Evolutionary conservation across 2,329 filamentous ascomycete genomes (phyloP), one percentile per base, ranked within the genome.

Genomic region (Neofusicoccum kwambonambiense): DNA sequence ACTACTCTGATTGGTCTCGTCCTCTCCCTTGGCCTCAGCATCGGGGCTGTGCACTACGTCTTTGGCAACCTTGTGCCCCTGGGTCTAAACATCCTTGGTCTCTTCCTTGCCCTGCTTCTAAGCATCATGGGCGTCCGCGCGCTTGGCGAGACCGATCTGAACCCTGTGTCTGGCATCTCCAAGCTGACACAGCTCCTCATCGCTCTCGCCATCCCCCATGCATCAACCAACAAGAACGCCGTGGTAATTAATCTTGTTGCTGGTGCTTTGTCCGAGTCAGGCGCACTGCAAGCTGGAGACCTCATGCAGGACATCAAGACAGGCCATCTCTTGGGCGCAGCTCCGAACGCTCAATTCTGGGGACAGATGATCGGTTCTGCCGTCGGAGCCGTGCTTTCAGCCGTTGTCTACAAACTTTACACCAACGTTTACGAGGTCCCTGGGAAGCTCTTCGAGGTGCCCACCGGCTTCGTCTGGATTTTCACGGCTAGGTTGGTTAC

Each of bases 251-350:
- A 99, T 74, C 86, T 99, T 1, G 88, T 99, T 6, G 95, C 94
- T 0, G 95, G 95, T 8, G 95, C 95, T 0, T 89, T 99, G 35
- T 90, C 87, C 11, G 90, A 93, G 76, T 88, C 89, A 3, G 90
- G 95, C 4, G 95, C 95, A 3, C 82, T 98, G 4, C 95, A 99
- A 80, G 94, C 95, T 2, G 95, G 95, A 8, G 95, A 99, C 76
- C 87, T 99, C 64, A 91, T 99, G 86, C 95, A 99, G 75, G 95
- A 99, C 75, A 85, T 99, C 35, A 99, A 99, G 77, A 97, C 95
- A 0, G 95, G 95, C 0, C 93, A 99, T 76, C 81, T 99, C 0
- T 85, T 99, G 0, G 93, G 94, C 11, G 95, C 95, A 0, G 91
- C 92, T 3, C 95, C 95, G 0, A 95, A 91, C 70, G 95, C 95